phyloP scores from a whole-genome alignment of 768 basidiomycete species.

The Scleroderma bovista region DNA sequence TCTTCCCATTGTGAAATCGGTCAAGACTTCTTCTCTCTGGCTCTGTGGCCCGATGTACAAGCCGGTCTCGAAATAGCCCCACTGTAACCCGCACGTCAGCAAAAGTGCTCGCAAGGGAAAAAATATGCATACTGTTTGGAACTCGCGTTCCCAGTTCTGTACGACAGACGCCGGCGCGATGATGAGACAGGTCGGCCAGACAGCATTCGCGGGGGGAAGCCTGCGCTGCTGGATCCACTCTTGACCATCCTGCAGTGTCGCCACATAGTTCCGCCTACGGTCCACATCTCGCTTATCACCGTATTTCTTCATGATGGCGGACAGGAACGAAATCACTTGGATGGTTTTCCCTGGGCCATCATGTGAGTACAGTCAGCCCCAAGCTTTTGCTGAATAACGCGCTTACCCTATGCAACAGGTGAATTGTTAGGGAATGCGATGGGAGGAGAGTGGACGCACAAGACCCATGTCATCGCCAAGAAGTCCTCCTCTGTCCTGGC shows the following conservation, averaged over 20 bases:
- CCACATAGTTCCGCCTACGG: slow-evolving; percentile 64
- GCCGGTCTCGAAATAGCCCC: slow-evolving; percentile 92
- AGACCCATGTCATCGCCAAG: slow-evolving; percentile 97
- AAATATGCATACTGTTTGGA: slow-evolving; percentile 54
- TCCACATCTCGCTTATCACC: slow-evolving; percentile 60
- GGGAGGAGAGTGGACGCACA: slow-evolving; percentile 29
- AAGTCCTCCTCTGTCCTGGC: slow-evolving; percentile 65
- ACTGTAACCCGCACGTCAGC: slow-evolving; percentile 42
- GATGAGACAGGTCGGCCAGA: slow-evolving; percentile 86
- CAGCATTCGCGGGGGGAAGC: slow-evolving; percentile 60
- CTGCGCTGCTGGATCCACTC: slow-evolving; percentile 48
- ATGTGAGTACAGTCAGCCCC: background rate
- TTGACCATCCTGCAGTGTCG: slow-evolving; percentile 52
- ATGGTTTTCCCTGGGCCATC: slow-evolving; percentile 76
- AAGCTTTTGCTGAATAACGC: no score
- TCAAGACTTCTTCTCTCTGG: slow-evolving; percentile 51
- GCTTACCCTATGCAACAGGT: background rate
- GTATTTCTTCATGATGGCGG: slow-evolving; percentile 85
- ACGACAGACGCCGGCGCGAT: slow-evolving; percentile 83
- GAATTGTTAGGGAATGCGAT: slow-evolving; percentile 14
- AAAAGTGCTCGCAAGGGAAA: background rate
- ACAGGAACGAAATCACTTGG: slow-evolving; percentile 84
- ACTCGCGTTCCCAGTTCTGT: slow-evolving; percentile 86
- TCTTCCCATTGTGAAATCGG: slow-evolving; percentile 75
- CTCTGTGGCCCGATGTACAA: slow-evolving; percentile 52